A percentile compares a stretch with the other conserved stretches of the same genome.
These are phyloP conservation scores for Heliosperma pusillum DNA, from an alignment of 148 eudicot genomes.

Conservation along the genomic window DNA sequence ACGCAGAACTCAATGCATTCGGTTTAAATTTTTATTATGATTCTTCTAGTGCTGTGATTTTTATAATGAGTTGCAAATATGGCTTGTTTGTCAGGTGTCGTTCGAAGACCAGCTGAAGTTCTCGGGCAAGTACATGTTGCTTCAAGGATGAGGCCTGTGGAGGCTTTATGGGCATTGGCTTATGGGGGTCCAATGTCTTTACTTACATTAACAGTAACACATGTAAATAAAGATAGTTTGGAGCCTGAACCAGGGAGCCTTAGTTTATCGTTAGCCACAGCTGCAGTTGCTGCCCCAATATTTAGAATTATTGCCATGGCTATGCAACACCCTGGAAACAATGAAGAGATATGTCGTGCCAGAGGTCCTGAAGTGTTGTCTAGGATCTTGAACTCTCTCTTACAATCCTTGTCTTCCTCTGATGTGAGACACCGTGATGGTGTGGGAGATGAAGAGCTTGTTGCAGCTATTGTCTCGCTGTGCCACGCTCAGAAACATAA, in stretches of 20 bases:
- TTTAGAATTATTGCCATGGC: constrained; percentile 89
- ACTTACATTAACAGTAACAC: constrained; percentile 80
- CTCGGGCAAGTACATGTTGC: constrained; percentile 99
- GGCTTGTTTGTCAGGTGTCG: constrained; percentile 47
- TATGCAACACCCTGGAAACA: constrained; percentile 82
- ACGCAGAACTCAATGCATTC: background rate
- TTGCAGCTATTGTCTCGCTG: constrained; percentile 83
- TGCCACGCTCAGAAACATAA: constrained; percentile 90
- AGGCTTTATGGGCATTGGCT: constrained; percentile 95
- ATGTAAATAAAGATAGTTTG: constrained; percentile 61
- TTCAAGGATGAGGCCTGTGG: constrained; percentile 81
- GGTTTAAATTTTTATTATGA: background rate
- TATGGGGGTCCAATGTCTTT: constrained; percentile 95
- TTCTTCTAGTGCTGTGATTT: background rate
- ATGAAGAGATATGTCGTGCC: constrained; percentile 75
- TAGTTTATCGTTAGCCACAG: constrained; percentile 59
- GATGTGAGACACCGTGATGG: constrained; percentile 64
- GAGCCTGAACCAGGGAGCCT: constrained; percentile 69
- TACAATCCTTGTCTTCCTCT: constrained; percentile 67
- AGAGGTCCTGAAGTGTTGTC: constrained; percentile 92
- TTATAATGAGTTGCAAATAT: constrained; percentile 1
- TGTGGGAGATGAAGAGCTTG: constrained; percentile 87
- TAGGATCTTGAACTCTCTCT: constrained; percentile 71
- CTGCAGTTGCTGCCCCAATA: constrained; percentile 86
- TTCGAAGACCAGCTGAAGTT: constrained; percentile 94